phyloP scores from a whole-genome alignment of 305 asterid genomes.

The Fraxinus baroniana region DNA sequence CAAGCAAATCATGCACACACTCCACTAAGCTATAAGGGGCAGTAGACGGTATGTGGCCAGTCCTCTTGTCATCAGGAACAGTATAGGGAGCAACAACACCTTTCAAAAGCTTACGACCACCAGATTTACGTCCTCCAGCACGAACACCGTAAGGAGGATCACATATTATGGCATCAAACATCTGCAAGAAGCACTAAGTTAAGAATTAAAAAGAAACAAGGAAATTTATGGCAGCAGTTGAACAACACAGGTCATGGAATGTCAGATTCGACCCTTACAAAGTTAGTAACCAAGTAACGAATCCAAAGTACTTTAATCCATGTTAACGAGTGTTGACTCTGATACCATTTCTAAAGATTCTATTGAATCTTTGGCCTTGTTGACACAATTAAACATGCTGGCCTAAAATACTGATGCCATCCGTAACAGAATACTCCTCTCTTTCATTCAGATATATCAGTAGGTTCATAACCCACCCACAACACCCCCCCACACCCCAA shows the following conservation, averaged over 20 bases:
- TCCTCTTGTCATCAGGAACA: conserved; percentile 86
- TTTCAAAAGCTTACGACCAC: conserved; percentile 95
- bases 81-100: conserved; percentile 79
- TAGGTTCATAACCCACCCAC: neutral
- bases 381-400: neutral
- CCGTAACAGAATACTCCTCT: neutral
- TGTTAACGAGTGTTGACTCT: neutral
- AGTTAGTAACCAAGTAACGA: neutral
- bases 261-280: neutral
- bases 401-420: neutral
- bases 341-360: neutral
- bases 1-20: conserved; percentile 90
- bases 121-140: conserved; percentile 99
- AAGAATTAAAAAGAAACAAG: neutral
- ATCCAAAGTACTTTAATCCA: neutral
- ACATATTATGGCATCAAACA: conserved; percentile 92
- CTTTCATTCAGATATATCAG: neutral
- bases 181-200: conserved; percentile 35
- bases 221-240: neutral
- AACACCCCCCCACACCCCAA: too few relatives aligned
- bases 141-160: conserved; percentile 99
- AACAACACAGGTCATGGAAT: neutral
- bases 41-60: conserved; percentile 92
- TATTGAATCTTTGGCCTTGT: neutral
- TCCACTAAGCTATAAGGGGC: conserved; percentile 92